Percentiles rank a stretch among this genome's conserved stretches.
Conservation (phyloP, 495 filamentous ascomycete genomes). For the Elaphomyces granulatus region DNA sequence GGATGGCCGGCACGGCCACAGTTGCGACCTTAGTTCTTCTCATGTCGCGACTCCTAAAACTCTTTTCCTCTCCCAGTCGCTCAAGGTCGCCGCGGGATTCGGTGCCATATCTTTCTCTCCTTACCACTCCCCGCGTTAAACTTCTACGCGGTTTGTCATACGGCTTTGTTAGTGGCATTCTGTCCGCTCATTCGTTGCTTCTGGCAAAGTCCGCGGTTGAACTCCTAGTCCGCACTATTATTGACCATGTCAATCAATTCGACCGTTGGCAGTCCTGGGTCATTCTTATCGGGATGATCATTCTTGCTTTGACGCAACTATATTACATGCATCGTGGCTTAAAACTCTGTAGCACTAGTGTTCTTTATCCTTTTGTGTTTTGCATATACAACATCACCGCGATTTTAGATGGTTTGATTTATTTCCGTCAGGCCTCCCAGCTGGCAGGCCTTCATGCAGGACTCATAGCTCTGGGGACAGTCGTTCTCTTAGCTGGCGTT, state of each 20-base stretch:
- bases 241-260: conserved; percentile 85
- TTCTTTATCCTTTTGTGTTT: conserved; percentile 95
- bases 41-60: conserved; percentile 41
- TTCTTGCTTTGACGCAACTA: conserved; percentile 75
- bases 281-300: conserved; percentile 69
- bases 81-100: conserved; percentile 19
- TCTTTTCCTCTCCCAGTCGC: conserved; percentile 23
- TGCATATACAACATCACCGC: conserved; percentile 99
- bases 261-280: conserved; percentile 95
- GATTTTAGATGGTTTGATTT: conserved; percentile 92
- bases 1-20: conserved; percentile 70
- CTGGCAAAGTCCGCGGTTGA: conserved; percentile 96
- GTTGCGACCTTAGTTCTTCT: conserved; percentile 54
- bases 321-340: conserved; percentile 91
- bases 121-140: conserved; percentile 49
- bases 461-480: conserved; percentile 76
- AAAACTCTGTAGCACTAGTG: conserved; percentile 86
- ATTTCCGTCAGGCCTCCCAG: conserved; percentile 78
- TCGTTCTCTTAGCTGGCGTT: conserved; percentile 74
- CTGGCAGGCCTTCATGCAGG: conserved; percentile 60
- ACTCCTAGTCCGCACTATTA: conserved; percentile 82
- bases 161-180: conserved; percentile 76
- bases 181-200: conserved; percentile 85
- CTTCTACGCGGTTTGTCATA: conserved; percentile 79
- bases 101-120: conserved; percentile 7